Evolutionary conservation across 2,329 filamentous ascomycete genomes (phyloP), one percentile per base, ranked within the genome.

Genomic region (Parafenestella ontariensis): DNA sequence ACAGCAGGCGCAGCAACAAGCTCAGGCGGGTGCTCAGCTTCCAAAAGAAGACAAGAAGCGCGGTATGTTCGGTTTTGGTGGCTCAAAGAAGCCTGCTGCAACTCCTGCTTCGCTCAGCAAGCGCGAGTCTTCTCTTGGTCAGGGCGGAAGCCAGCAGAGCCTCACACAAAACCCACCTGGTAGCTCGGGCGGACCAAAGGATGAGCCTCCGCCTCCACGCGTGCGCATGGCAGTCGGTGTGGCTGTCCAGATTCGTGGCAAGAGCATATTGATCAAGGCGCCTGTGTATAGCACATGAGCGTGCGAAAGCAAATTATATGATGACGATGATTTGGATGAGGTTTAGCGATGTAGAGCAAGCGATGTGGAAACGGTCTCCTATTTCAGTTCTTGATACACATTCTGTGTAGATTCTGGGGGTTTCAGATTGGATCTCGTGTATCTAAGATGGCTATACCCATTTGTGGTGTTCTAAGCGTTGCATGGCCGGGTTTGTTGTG

Each of bases 181-280:
- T 26, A 79, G 77, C 61, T 74, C 77, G 10, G 70, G 72, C 24
- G 71, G 68, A 26, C 59, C 54, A 7, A 72, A 74, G 45, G 76
- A 79, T 33, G 79, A 81, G 47, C 65, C 75, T 33, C 60, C 69
- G 39, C 72, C 77, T 46, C 76, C 77, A 23, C 70, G 79, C 13
- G 80, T 82, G 37, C 72, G 80, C n/a, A 70, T 83, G 69, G 75
- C 79, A 15, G 78, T 78, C 10, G 79, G 79, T 28, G 70, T 82
- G 39, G 75, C 76, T 7, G 79, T 82, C n/a, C 73, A 77, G 54
- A 78, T 82, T 31, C 74, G 80, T 42, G 78, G 79, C n/a, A 77
- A 79, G 59, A 77, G 74, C 37, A 77, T 82, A 29, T 63, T 83
- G 61, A 77, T 79, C 48, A 82, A 82, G 66, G 80, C 81, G 49